Evolutionary conservation across 2,329 filamentous ascomycete genomes (phyloP), one percentile per base, ranked within the genome.

Genomic region (Coleophoma crateriformis): DNA sequence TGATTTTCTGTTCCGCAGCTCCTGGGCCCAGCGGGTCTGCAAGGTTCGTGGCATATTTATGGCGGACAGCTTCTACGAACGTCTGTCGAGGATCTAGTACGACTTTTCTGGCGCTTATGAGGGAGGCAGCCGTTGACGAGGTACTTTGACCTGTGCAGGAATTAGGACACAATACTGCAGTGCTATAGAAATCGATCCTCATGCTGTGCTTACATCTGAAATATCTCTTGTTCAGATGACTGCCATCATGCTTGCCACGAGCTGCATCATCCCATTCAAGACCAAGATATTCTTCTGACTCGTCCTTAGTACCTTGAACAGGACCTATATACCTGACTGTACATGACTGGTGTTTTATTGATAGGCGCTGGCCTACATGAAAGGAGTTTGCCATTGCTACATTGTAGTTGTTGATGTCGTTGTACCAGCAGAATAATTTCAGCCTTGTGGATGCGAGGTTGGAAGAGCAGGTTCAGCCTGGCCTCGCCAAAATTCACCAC

Each of bases 231-330:
- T 87, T 89, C 55, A 87, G 83, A 68, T 95, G 84, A 53, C 85
- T 83, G 51, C 94, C 94, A 62, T 92, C 81, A 69, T 99, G 91
- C 73, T 96, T 97, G 53, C 94, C 94, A 61, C 91, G 79, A 35
- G 75, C 77, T 50, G 84, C 73, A 66, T 96, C 88, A 69, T 97
- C 92, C 94, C 94, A 99, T 77, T 99, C 94, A 44, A 97, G 89
- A 43, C 94, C 94, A 33, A 97, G 78, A 91, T 92, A 97, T 54
- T 53, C 78, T 74, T 45, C 90, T 88, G 40, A 79, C 76, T 51
- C 48, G 4, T 53, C 52, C 8, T 33, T 27, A 7, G 90, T 91
- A 58, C 87, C 88, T 46, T 81, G 76, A 7, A 97, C 86, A 33
- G 78, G 68, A 41, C 94, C 94, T 53, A 88, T 71, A 64, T 91